Conservation (phyloP, 139 green algal species). For the Picochlorum sp. region DNA sequence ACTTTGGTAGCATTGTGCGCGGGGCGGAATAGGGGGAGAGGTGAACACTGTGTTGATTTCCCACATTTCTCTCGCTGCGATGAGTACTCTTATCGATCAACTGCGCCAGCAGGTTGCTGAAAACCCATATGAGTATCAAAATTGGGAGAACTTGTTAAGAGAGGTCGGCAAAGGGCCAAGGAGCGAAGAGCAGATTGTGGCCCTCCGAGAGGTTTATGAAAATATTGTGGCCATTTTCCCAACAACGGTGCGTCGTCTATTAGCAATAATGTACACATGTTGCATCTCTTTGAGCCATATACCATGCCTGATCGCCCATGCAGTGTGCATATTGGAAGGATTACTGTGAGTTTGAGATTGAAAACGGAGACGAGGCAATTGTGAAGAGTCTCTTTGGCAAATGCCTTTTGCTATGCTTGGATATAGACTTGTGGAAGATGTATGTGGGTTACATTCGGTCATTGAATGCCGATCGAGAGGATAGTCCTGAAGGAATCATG, state of each 20-base stretch:
- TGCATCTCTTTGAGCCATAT: neutral
- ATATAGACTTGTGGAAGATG: slow-evolving; percentile 62
- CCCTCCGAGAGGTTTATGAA: slow-evolving; percentile 44
- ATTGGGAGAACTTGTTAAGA: neutral
- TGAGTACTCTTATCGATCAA: no score
- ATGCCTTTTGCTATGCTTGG: slow-evolving; percentile 67
- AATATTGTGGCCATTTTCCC: slow-evolving; percentile 53
- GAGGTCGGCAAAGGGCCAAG: neutral
- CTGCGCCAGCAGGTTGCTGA: neutral
- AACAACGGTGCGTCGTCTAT: slow-evolving; percentile 38
- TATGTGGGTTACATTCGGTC: slow-evolving; percentile 79
- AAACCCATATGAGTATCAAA: neutral
- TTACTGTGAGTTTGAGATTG: slow-evolving; percentile 56
- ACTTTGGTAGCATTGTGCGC: no score
- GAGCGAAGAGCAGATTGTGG: slow-evolving; percentile 16
- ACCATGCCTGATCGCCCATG: neutral
- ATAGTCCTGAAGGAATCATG: slow-evolving; percentile 39
- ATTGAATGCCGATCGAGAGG: slow-evolving; percentile 33
- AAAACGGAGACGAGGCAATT: slow-evolving; percentile 15
- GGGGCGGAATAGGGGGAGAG: no score
- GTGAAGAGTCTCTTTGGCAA: slow-evolving; percentile 70
- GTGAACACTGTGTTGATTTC: no score
- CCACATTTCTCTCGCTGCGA: no score
- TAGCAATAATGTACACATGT: no score
- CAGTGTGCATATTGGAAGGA: slow-evolving; percentile 53